Percentiles rank a stretch among this genome's conserved stretches.
phyloP scores from a whole-genome alignment of 768 basidiomycete genomes.

The Lactarius tabidus region DNA sequence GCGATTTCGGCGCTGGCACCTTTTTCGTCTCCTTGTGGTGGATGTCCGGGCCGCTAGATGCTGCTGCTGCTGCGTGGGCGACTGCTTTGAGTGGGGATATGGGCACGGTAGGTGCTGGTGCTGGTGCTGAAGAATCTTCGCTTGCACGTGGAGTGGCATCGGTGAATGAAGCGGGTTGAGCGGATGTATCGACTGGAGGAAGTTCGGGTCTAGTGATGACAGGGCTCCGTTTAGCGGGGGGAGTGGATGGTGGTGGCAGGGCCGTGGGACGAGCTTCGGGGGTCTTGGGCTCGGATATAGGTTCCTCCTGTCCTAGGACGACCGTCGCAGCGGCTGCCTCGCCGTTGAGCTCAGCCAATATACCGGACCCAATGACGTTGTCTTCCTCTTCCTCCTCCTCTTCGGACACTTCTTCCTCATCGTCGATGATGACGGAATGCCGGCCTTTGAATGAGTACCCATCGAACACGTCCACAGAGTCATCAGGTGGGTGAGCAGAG shows the following conservation, averaged over 20 bases:
- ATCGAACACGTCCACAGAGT: slow-evolving; percentile 78
- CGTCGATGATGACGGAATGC: slow-evolving; percentile 73
- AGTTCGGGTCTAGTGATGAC: slow-evolving; percentile 6
- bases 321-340: slow-evolving; percentile 29
- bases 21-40: slow-evolving; percentile 24
- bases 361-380: slow-evolving; percentile 24
- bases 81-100: slow-evolving; percentile 16
- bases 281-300: slow-evolving; percentile 59
- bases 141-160: slow-evolving; percentile 23
- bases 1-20: slow-evolving; percentile 7
- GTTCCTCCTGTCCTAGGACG: slow-evolving; percentile 33
- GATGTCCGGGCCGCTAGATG: slow-evolving; percentile 18
- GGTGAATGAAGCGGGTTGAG: slow-evolving; percentile 13
- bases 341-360: slow-evolving; percentile 22
- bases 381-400: slow-evolving; percentile 46
- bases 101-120: not conserved
- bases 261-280: slow-evolving; percentile 58
- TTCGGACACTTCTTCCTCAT: slow-evolving; percentile 56
- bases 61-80: slow-evolving; percentile 16
- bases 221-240: slow-evolving; percentile 20
- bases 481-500: slow-evolving; percentile 54
- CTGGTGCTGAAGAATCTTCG: slow-evolving; percentile 6
- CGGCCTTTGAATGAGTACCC: slow-evolving; percentile 92
- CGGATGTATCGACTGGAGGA: slow-evolving; percentile 9
- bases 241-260: slow-evolving; percentile 31